phyloP scores from a whole-genome alignment of 371 early-diverging fungal species.

The Cokeromyces recurvatus region DNA sequence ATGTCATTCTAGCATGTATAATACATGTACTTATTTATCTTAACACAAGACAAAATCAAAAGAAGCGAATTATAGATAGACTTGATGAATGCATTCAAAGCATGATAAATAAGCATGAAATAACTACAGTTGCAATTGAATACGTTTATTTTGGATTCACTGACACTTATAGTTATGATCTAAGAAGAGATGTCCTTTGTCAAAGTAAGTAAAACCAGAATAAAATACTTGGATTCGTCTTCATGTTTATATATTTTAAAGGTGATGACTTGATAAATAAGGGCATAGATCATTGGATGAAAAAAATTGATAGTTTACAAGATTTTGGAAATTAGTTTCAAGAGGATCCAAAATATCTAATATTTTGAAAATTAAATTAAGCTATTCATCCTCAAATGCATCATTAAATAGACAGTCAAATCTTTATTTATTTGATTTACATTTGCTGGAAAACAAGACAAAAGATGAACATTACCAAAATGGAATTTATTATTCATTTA shows the following conservation, averaged over 20 bases:
- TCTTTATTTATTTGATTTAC: not conserved
- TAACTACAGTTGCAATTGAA: not conserved
- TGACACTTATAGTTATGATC: constrained; percentile 6
- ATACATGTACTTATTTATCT: too few species aligned
- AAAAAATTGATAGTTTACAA: constrained; percentile 1
- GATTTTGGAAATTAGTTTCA: constrained; percentile 4
- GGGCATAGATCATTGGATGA: constrained; percentile 4
- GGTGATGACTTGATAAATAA: not conserved
- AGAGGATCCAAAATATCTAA: constrained; percentile 8
- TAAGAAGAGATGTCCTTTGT: not conserved
- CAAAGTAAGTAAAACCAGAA: not conserved
- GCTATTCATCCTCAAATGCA: too few species aligned
- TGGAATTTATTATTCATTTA: not conserved
- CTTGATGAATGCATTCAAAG: not conserved
- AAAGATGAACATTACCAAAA: too few species aligned
- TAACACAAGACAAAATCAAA: too few species aligned
- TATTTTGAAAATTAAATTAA: constrained; percentile 2
- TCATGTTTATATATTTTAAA: not conserved
- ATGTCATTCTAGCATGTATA: too few species aligned
- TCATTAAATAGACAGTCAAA: not conserved
- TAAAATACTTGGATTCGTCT: not conserved
- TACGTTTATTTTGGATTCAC: constrained; percentile 7
- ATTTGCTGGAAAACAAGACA: not conserved
- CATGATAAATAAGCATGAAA: too few species aligned
- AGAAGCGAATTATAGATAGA: too few species aligned